Base-by-base conservation (phyloP, 1,284 basidiomycete species). In the Garcileccinum viscosum region DNA sequence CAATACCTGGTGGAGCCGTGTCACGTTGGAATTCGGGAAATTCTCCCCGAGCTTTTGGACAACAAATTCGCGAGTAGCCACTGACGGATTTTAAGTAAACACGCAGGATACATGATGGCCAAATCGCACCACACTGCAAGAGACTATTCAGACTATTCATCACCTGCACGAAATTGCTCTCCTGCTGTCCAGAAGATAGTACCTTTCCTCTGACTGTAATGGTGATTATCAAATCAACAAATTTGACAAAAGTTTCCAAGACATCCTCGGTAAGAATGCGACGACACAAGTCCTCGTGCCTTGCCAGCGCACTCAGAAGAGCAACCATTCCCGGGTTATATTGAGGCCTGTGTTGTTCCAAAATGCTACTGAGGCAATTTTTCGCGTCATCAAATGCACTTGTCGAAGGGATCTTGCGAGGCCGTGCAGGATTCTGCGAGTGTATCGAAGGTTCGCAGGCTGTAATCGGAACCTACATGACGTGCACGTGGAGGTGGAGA, bases 111-210 rank as follows among this genome's bases (percentile, higher is more conserved):
- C 44, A 56, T 8, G 3, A 60, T 12, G 15, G 37, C 4, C 40
- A 33, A 15, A n/a, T 69, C 72, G 38, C 14, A 80, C 76, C 67
- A 15, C 67, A 77, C 17, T 71, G 64, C 64, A 77, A 35, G 5
- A 80, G n/a, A 56, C 67, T 72, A 4, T n/a, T 63, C 53, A 77
- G n/a, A 4, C 73, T 70, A 2, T 77, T 69, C 76, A 79, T 77
- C 8, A 64, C 73, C 17, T 70, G 69, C 19, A 63, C 71, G 47
- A 78, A 78, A 62, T 67, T 70, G 5, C 19, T 53, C 30, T 6
- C 50, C 1, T 38, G 62, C 22, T 62, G 22, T 1, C 0, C 8
- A 32, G 53, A 56, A 56, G 53, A 56, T 5, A 12, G 27, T 56
- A 22, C 53, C 27, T 56, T 56, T 56, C 53, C 53, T 56, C n/a